These are phyloP conservation scores for Phytopythium montanum DNA, from an alignment of 352 stramenopile genomes.

Conservation along the genomic window DNA sequence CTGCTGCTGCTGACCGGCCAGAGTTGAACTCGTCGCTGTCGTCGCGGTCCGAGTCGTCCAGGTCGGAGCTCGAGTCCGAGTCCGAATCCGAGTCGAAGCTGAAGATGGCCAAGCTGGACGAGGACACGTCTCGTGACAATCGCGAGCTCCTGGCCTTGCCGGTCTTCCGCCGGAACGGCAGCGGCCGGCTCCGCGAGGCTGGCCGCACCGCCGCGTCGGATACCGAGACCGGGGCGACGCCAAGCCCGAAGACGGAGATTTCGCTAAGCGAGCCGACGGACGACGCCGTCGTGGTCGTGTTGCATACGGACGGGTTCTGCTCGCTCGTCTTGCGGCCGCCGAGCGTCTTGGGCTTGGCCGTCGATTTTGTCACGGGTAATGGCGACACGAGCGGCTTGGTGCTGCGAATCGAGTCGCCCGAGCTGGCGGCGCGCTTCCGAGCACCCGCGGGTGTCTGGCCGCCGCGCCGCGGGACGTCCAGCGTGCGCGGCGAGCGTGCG, in stretches of 20 bases:
- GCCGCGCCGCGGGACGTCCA: conserved; percentile 5
- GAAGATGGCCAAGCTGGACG: conserved; percentile 47
- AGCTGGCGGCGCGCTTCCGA: conserved; percentile 7
- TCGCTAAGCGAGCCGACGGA: conserved; percentile 24
- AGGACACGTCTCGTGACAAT: conserved; percentile 26
- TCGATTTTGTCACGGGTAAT: background rate
- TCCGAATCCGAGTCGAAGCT: conserved; percentile 44
- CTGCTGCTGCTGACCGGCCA: background rate
- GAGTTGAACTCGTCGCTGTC: conserved; percentile 13
- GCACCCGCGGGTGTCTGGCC: background rate
- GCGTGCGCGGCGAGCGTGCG: conserved; percentile 3
- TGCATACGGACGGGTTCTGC: conserved; percentile 26
- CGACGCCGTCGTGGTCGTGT: conserved; percentile 18
- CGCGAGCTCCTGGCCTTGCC: conserved; percentile 16
- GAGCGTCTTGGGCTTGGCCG: background rate
- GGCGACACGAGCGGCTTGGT: conserved; percentile 6
- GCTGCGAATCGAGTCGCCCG: conserved; percentile 9
- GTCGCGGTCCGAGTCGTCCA: conserved; percentile 12
- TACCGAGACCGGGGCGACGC: conserved; percentile 12
- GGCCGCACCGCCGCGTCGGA: conserved; percentile 13
- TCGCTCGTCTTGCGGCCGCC: conserved; percentile 13
- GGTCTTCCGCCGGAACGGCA: conserved; percentile 14
- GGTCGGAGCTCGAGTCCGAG: conserved; percentile 12
- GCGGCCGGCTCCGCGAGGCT: conserved; percentile 2
- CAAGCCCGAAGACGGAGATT: conserved; percentile 4